Evolutionary conservation across 805 yeast genomes (phyloP), one percentile per base, ranked within the genome.

Genomic region (Metschnikowia gelsemii): DNA sequence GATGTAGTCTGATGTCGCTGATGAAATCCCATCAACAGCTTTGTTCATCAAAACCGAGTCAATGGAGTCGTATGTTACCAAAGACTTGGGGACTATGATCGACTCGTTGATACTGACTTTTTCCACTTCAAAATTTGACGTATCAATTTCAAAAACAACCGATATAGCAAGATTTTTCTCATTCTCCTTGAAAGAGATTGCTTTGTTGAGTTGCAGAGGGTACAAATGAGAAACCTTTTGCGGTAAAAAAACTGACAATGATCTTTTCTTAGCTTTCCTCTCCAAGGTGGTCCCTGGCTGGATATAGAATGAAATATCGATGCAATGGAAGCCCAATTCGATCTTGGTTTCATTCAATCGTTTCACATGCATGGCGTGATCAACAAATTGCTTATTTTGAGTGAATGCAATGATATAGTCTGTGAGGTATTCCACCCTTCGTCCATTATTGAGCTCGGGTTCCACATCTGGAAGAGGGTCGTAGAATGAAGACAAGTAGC

Each of bases 211-310:
- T 33, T 76, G 74, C 32, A 68, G 67, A 7, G 96, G 96, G 51
- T 83, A 75, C 52, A 89, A 71, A 45, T 82, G 78, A 32, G 80
- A 76, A 21, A 75, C 71, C 46, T 76, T 77, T 59, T 90, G 96
- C 11, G 95, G 93, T 61, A 90, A 74, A 56, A 82, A 85, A 3
- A 91, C 97, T 6, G 96, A 81, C 3, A 91, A 79, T 1, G 95
- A 88, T 59, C 98, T 78, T 67, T 87, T 89, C 63, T 87, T 86
- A 1, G 96, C 85, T 59, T 91, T 89, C 47, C 90, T 81, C 57
- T 93, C 99, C 46, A 91, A 68, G 8, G 79, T 66, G 0, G 95
- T 79, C 12, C 89, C 91, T 29, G 79, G 83, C 50, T 76, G 79
- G 38, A 91, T 64, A 52, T 72, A 87, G 32, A 80, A 79, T 3